These are phyloP conservation scores for Podospora australis DNA, from an alignment of 495 filamentous ascomycete genomes.

Conservation along the genomic window DNA sequence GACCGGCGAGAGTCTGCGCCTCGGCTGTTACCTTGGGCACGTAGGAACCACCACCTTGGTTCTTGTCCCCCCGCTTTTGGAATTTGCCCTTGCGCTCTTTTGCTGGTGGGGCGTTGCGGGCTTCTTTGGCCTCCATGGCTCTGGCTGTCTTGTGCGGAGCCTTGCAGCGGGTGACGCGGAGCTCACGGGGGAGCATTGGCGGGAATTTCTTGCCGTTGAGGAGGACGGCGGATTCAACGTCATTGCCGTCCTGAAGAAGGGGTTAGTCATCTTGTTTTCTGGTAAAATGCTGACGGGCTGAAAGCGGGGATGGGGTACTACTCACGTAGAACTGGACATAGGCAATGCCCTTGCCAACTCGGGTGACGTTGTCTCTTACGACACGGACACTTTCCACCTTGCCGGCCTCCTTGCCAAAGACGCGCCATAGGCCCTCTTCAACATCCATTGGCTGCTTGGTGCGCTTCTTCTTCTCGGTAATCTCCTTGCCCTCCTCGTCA, in stretches of 20 bases:
- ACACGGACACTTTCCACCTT: conserved; percentile 89
- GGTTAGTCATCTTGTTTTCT: conserved; percentile 7
- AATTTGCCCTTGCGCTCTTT: conserved; percentile 7
- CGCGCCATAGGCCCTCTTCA: conserved; percentile 92
- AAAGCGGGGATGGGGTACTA: neutral
- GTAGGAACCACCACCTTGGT: conserved; percentile 41
- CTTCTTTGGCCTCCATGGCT: conserved; percentile 32
- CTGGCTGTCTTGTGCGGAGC: conserved; percentile 62
- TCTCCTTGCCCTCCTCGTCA: conserved; percentile 41
- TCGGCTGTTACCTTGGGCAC: conserved; percentile 59
- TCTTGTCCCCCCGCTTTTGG: conserved; percentile 18
- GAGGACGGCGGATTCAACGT: conserved; percentile 81
- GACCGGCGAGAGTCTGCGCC: conserved; percentile 66
- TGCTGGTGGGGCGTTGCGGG: conserved; percentile 3
- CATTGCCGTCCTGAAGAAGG: conserved; percentile 62
- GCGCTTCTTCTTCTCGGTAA: conserved; percentile 56
- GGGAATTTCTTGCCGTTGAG: conserved; percentile 87
- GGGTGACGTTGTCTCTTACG: conserved; percentile 79
- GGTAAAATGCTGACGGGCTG: neutral
- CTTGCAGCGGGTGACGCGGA: conserved; percentile 82
- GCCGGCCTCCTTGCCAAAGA: conserved; percentile 67
- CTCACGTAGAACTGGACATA: conserved; percentile 86
- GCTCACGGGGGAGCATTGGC: conserved; percentile 78
- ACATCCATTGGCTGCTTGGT: conserved; percentile 71
- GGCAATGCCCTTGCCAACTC: conserved; percentile 94